Evolutionary conservation across 2,329 filamentous ascomycete genomes (phyloP), one percentile per base, ranked within the genome.

Genomic region (Tolypocladium endophyticum): DNA sequence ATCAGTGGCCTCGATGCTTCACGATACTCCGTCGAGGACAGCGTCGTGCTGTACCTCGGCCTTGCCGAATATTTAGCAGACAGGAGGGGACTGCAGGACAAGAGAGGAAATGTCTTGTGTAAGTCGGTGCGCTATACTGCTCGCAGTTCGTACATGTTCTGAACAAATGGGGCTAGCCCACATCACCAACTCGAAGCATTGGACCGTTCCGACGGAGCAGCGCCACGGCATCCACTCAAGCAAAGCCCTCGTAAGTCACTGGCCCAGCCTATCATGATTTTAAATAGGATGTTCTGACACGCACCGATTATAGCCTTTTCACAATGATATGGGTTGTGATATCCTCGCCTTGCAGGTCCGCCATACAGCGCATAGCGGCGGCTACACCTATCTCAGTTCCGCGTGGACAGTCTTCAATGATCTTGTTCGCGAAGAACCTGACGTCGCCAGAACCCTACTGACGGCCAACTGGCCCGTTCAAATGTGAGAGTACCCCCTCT

Each of bases 21-120:
- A 2, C 71, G 68, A 1, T 81, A 82, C 67, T 76, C 77, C 3
- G 71, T 75, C 30, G 79, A 84, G 62, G 82, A 87, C 57, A 81
- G 81, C 58, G 69, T 81, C 20, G 74, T 78, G 6, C 72, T 85
- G 52, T 86, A 82, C 64, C 74, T 85, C 5, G 84, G 81, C 0
- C 69, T 87, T 14, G 76, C 83, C 1, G 79, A 76, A 59, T 78
- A 86, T 64, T 76, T 87, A 56, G 84, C 79, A 1, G 75, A 80
- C 43, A 74, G 79, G 55, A 76, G 82, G 45, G 81, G 81, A 2
- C 63, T 78, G 3, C 81, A 84, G 60, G 76, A 77, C 59, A 71
- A 72, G n/a, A 76, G 74, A 52, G 78, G 79, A 14, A 75, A 76
- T 41, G 74, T 81, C 65, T 63, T 81, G 20, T 73, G 79, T 80